phyloP scores from a whole-genome alignment of 2,329 filamentous ascomycete species.

The Neoarthrinium moseri region DNA sequence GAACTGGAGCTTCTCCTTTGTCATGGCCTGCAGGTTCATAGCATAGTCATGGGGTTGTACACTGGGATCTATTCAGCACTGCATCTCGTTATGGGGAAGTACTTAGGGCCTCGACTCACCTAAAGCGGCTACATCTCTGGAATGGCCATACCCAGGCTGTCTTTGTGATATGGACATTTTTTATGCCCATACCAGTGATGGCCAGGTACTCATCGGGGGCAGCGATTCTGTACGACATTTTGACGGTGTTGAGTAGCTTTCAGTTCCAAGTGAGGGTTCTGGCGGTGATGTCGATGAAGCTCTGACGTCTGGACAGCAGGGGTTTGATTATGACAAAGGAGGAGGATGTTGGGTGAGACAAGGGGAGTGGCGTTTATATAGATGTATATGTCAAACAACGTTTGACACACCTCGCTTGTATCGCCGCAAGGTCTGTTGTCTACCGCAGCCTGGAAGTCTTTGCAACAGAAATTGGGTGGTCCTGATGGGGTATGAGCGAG shows the following conservation, averaged over 20 bases:
- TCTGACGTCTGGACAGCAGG: background rate
- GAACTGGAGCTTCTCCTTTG: constrained; percentile 83
- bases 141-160: constrained; percentile 71
- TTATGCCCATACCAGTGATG: constrained; percentile 76
- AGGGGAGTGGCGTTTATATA: too few species aligned
- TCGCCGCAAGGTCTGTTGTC: too few species aligned
- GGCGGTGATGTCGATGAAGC: background rate
- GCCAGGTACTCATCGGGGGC: constrained; percentile 83
- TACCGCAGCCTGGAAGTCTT: too few species aligned
- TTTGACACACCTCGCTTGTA: too few species aligned
- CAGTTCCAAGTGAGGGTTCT: background rate
- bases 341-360: too few species aligned
- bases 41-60: constrained; percentile 79
- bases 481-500: too few species aligned
- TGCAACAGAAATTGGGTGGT: too few species aligned
- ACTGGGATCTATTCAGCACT: constrained; percentile 36
- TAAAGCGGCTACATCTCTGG: constrained; percentile 61
- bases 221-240: constrained; percentile 66
- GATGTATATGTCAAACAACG: too few species aligned
- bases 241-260: constrained; percentile 19
- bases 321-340: too few species aligned
- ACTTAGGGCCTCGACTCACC: background rate
- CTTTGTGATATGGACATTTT: constrained; percentile 75
- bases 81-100: constrained; percentile 15
- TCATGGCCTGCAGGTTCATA: constrained; percentile 85